A percentile compares a stretch with the other conserved stretches of the same genome.
These are phyloP conservation scores for Aphanoascus verrucosus DNA, from an alignment of 2,329 filamentous ascomycete species.

Conservation along the genomic window DNA sequence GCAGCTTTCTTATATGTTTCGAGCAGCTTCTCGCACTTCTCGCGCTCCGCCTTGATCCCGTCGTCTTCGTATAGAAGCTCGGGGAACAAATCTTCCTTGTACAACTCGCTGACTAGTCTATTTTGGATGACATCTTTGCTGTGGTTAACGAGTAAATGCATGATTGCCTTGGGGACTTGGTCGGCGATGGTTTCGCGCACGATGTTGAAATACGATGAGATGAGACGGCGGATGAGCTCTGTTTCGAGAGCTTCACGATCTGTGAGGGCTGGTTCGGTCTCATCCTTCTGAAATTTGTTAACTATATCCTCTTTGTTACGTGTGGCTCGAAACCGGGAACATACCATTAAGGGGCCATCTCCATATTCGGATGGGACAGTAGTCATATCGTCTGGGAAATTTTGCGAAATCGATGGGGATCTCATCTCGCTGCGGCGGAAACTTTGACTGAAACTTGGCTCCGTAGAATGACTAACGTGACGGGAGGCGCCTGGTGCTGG, in stretches of 20 bases:
- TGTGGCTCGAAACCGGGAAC: constrained; percentile 21
- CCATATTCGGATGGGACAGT: constrained; percentile 30
- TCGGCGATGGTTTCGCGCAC: constrained; percentile 97
- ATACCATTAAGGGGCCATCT: constrained; percentile 37
- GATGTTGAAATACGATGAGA: constrained; percentile 98
- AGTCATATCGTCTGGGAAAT: constrained; percentile 34
- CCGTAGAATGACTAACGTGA: constrained; percentile 66
- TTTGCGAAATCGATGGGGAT: constrained; percentile 39
- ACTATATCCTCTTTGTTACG: constrained; percentile 4
- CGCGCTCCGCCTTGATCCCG: constrained; percentile 88
- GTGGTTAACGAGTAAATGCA: constrained; percentile 97
- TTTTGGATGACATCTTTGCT: constrained; percentile 98
- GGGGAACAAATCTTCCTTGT: constrained; percentile 81
- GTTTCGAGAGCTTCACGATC: constrained; percentile 96
- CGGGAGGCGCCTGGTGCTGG: constrained; percentile 41
- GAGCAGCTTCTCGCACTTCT: constrained; percentile 95
- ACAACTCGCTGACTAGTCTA: constrained; percentile 85
- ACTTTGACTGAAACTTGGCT: constrained; percentile 74
- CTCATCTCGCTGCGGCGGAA: constrained; percentile 55
- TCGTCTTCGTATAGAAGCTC: constrained; percentile 97
- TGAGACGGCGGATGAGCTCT: constrained; percentile 88
- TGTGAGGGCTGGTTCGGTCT: constrained; percentile 73
- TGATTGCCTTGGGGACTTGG: constrained; percentile 95
- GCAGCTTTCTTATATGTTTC: constrained; percentile 94
- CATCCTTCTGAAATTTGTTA: constrained; percentile 26